A percentile compares a stretch with the other conserved stretches of the same genome.
Conservation (phyloP, 129 eudicot genomes). For the Apium graveolens region DNA sequence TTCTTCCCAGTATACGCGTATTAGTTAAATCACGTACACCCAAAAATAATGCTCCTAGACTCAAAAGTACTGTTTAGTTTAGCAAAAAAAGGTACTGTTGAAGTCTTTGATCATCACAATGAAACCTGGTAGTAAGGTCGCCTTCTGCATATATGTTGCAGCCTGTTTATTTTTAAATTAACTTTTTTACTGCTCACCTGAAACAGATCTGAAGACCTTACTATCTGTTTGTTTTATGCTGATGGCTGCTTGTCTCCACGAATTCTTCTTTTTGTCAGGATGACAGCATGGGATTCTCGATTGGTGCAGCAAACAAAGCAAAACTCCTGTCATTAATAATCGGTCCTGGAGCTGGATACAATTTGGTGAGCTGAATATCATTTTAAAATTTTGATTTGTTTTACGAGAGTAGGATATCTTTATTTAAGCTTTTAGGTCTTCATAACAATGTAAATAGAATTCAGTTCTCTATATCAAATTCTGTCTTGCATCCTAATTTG, state of each 20-base stretch:
- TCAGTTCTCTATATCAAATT: background rate
- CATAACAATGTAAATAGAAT: background rate
- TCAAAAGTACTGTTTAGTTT: too few species aligned
- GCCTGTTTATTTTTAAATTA: background rate
- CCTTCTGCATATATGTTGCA: background rate
- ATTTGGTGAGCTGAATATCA: constrained; percentile 46
- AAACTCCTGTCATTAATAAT: constrained; percentile 53
- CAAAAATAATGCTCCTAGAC: background rate
- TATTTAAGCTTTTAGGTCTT: background rate
- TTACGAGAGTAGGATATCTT: background rate
- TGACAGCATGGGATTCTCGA: constrained; percentile 69
- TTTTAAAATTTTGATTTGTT: background rate
- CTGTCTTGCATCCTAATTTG: background rate
- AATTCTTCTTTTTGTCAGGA: constrained; percentile 31
- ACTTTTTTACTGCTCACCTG: background rate
- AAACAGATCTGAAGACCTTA: background rate
- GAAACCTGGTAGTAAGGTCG: background rate
- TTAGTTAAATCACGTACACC: background rate
- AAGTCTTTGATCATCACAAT: background rate
- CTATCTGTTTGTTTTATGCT: background rate
- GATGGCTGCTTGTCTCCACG: background rate
- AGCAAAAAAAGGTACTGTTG: too few species aligned
- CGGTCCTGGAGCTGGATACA: constrained; percentile 96
- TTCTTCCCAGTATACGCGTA: background rate
- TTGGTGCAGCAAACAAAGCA: constrained; percentile 53